Base-by-base conservation (phyloP, 2,329 filamentous ascomycete species). In the Camillea tinctor region DNA sequence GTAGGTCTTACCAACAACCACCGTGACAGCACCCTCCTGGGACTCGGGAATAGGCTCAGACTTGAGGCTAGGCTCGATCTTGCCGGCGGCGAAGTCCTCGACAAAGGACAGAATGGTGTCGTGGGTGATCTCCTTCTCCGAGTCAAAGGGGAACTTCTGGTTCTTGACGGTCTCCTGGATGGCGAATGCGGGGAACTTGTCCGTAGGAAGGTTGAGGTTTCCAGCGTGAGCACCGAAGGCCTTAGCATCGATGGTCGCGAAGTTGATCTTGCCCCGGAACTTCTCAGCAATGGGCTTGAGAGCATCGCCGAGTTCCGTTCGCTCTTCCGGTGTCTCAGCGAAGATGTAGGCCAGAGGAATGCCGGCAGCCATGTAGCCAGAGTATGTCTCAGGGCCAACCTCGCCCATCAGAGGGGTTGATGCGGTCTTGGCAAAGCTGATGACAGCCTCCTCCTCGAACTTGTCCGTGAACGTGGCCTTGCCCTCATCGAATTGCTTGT, bases 301-400 rank as follows among this genome's bases (percentile, higher is more conserved):
- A 64, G 86, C 81, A 66, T 89, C 86, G 69, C 89, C 82, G 68
- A 97, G 87, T 73, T 87, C 81, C 73, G 89, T 86, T 71, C 95
- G 93, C 85, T 97, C 93, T 81, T 98, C 94, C 24, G 85, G 76
- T 52, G 91, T 93, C 82, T 97, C 93, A 66, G 94, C 89, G 79
- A 99, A 98, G 80, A 99, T 96, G 82, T 98, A 99, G 66, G 93
- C 95, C 65, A 99, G 88, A 63, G 95, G 95, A 69, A 98, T 84
- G 68, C 92, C 93, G 69, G 94, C 86, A 57, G 88, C 87, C 90
- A 98, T 99, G 85, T 99, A 99, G 73, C 85, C 87, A 63, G 91
- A 85, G 83, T 99, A 99, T 66, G 95, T 99, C 79, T 98, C 95
- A 64, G 95, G 95, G 71, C 94, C 94, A 70, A 99, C 90, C 82